These are phyloP conservation scores for Auriculariales sp. DNA, from an alignment of 768 basidiomycete species.

Conservation along the genomic window DNA sequence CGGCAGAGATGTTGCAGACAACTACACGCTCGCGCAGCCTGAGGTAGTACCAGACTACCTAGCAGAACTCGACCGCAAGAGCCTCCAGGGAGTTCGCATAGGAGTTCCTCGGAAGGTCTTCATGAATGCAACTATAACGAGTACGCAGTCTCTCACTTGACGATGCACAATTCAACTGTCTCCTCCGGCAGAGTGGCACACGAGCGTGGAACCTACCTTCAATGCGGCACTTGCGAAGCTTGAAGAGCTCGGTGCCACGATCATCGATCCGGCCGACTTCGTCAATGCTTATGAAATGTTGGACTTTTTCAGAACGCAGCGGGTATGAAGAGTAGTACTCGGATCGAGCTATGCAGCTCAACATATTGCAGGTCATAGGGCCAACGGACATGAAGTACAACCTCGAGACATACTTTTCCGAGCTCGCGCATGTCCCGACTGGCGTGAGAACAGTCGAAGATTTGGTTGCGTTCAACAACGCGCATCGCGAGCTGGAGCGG, in stretches of 20 bases:
- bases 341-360: too few relatives aligned
- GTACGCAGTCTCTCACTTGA: neutral
- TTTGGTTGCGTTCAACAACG: slow-evolving; percentile 41
- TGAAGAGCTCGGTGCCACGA: slow-evolving; percentile 23
- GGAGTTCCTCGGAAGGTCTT: neutral
- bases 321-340: too few relatives aligned
- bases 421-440: slow-evolving; percentile 35
- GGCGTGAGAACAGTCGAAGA: slow-evolving; percentile 42
- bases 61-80: slow-evolving; percentile 17
- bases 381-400: too few relatives aligned
- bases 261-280: slow-evolving; percentile 13
- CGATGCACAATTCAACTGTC: neutral
- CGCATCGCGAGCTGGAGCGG: slow-evolving; percentile 34
- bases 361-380: too few relatives aligned
- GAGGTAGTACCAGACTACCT: slow-evolving; percentile 17
- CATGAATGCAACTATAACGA: neutral
- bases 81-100: neutral
- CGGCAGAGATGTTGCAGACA: slow-evolving; percentile 39
- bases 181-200: neutral
- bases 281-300: slow-evolving; percentile 19
- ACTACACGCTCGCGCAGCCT: slow-evolving; percentile 33
- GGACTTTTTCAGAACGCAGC: too few relatives aligned
- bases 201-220: slow-evolving; percentile 12
- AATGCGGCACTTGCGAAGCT: slow-evolving; percentile 25
- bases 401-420: slow-evolving; percentile 32